Percentiles rank a stretch among this genome's conserved stretches.
phyloP scores from a whole-genome alignment of 73 alveolate genomes.

The Uronychia setigera region DNA sequence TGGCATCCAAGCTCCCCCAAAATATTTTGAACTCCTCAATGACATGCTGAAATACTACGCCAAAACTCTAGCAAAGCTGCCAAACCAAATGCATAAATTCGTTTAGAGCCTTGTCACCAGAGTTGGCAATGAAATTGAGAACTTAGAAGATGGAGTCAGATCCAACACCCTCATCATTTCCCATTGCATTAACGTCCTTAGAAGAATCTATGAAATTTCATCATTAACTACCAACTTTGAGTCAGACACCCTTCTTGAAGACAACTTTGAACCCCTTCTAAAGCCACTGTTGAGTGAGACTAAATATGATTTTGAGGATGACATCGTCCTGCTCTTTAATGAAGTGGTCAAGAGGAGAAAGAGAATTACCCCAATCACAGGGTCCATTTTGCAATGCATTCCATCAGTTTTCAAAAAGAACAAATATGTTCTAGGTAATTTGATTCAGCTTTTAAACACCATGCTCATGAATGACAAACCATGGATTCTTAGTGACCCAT shows the following conservation, averaged over 20 bases:
- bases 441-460: conserved; percentile 27
- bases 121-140: conserved; percentile 21
- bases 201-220: conserved; percentile 58
- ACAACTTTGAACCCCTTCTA: too few relatives aligned
- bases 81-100: conserved; percentile 1
- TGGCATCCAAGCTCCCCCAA: conserved; percentile 9
- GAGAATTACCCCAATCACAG: conserved; percentile 20
- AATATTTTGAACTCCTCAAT: not conserved
- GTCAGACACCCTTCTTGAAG: conserved; percentile 52
- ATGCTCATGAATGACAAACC: conserved; percentile 27
- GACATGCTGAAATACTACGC: not conserved
- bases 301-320: conserved; percentile 76
- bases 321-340: conserved; percentile 56
- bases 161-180: conserved; percentile 45
- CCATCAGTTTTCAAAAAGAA: conserved; percentile 37
- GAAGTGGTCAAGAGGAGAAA: conserved; percentile 37
- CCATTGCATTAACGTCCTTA: conserved; percentile 75
- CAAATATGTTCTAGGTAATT: conserved; percentile 21
- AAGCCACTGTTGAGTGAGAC: conserved; percentile 45
- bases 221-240: conserved; percentile 52
- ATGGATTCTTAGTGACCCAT: conserved; percentile 7
- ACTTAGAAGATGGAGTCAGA: conserved; percentile 42
- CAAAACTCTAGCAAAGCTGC: not conserved
- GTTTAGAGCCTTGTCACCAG: conserved; percentile 13
- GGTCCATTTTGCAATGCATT: conserved; percentile 32